Base-by-base conservation (phyloP, 179 eudicot genomes). In the Camellia oleifera region DNA sequence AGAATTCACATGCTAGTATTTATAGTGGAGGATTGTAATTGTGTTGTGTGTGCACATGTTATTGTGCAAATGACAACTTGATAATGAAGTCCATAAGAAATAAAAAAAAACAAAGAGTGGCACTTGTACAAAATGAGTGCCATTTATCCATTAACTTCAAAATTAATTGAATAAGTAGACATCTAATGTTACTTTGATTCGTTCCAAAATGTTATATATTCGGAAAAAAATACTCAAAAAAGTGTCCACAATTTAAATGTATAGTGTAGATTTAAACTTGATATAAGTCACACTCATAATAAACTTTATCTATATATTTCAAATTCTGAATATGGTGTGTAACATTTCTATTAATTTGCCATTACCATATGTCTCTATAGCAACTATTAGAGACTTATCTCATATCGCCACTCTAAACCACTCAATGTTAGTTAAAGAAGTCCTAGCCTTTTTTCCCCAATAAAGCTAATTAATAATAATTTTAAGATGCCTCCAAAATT, bases 1-100 rank as follows among this genome's bases (percentile, higher is more conserved):
- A 60, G 67, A 57, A 42, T 15, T 62, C 75, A 74, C 66, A 79
- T 85, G 87, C 62, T n/a, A 54, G 77, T 64, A 81, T 64, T 77
- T 77, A 81, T 77, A 77, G 0, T 9, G 56, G 65, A 52, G n/a
- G 20, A 67, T 62, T 60, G 58, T 42, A 62, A 9, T 58, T 42
- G 18, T n/a, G 70, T 77, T 26, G 3, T 77, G 13, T 50, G 52
- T 50, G 7, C 45, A 10, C 13, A 20, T 48, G 32, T 26, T 26
- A 26, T 26, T 26, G 32, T 0, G 14, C 40, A 15, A 74, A 14
- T 73, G 71, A 64, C 40, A 81, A 52, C 48, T 64, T 44, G 56
- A 48, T 67, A 76, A 75, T 79, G 54, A 56, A 79, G 58, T 45
- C 40, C 67, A 72, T 74, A 46, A 69, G 56, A 45, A 50, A 54